Conservation (phyloP, 139 green algal species). For the Astrephomene gubernaculifera region DNA sequence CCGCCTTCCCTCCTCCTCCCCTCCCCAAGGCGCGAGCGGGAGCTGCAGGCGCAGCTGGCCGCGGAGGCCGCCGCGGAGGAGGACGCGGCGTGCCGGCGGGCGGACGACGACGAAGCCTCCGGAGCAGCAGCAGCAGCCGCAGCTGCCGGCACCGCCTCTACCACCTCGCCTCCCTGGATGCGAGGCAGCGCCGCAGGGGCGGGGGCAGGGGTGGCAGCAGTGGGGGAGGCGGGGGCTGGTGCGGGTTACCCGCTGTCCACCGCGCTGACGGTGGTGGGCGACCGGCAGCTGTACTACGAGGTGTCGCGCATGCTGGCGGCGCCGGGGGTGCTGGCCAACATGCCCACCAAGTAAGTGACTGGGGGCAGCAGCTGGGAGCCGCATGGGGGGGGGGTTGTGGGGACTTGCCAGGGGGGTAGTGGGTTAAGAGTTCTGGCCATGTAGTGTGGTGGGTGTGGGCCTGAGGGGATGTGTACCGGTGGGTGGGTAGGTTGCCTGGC, state of each 20-base stretch:
- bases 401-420: no score
- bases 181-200: background rate
- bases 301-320: background rate
- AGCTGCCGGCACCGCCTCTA: background rate
- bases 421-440: no score
- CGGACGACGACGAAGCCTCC: background rate
- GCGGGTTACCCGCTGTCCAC: no score
- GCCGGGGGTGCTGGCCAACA: background rate
- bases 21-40: background rate
- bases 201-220: no score
- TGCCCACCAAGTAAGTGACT: background rate
- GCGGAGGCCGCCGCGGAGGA: background rate
- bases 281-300: conserved; percentile 18
- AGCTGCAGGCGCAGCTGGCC: conserved; percentile 13
- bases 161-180: background rate
- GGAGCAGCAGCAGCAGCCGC: background rate
- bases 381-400: no score
- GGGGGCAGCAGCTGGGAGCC: background rate
- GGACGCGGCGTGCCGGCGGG: background rate
- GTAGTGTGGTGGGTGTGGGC: background rate
- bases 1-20: background rate
- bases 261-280: background rate
- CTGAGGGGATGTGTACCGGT: background rate
- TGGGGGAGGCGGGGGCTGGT: no score
- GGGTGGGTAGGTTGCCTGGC: background rate